Evolutionary conservation across 2,329 filamentous ascomycete genomes (phyloP).

Genomic region (Talaromyces rugulosus): DNA sequence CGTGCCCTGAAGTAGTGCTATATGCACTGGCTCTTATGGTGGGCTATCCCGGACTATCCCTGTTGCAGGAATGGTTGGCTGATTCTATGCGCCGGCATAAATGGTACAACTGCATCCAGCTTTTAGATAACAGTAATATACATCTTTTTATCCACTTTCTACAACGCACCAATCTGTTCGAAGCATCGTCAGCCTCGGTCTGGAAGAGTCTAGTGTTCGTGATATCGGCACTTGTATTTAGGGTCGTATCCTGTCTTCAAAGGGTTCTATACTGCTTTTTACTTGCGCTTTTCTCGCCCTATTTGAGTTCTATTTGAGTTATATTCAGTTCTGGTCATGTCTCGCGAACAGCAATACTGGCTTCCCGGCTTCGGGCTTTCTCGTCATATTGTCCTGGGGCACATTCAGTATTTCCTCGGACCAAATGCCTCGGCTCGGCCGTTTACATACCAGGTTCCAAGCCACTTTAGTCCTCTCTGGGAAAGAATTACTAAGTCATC

Average conservation of each 20-base stretch:
- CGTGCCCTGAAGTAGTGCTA: neutral
- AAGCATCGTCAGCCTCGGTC: neutral
- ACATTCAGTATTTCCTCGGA: constrained; percentile 47
- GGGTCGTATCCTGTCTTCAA: neutral
- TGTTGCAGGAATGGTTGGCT: neutral
- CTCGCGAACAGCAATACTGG: constrained; percentile 43
- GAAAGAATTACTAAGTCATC: constrained; percentile 11
- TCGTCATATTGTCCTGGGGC: constrained; percentile 45
- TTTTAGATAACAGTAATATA: neutral
- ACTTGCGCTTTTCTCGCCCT: too few species aligned
- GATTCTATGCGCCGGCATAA: neutral
- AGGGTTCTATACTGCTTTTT: too few species aligned
- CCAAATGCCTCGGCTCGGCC: constrained; percentile 44
- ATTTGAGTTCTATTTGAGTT: neutral
- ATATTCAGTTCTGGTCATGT: constrained; percentile 22
- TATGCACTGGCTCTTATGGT: neutral
- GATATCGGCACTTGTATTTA: neutral
- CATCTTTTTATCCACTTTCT: neutral
- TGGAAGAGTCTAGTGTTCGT: neutral
- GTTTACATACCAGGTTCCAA: constrained; percentile 44
- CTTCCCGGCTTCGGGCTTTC: constrained; percentile 47
- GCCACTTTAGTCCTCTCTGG: neutral
- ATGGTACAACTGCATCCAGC: neutral
- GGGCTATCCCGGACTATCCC: neutral
- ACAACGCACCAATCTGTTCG: neutral